Evolutionary conservation across 1,284 basidiomycete species (phyloP).

Genomic region (Rhodofomes roseus): DNA sequence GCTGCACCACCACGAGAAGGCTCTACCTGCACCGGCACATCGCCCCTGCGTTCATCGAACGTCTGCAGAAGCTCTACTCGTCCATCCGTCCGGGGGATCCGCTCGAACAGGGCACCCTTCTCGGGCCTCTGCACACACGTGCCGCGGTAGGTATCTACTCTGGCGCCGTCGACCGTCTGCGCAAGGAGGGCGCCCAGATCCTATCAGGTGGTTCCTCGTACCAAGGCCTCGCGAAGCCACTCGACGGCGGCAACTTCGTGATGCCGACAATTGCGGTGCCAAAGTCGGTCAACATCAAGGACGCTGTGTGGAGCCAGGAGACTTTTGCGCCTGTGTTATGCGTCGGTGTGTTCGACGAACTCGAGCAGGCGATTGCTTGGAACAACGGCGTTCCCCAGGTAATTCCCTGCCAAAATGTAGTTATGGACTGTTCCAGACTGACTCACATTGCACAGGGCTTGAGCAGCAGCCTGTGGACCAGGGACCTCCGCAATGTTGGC

Average conservation of each 20-base stretch:
- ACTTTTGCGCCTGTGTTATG: constrained; percentile 87
- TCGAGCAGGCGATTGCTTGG: constrained; percentile 89
- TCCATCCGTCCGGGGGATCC: constrained; percentile 80
- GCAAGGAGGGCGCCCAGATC: constrained; percentile 70
- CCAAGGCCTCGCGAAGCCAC: constrained; percentile 35
- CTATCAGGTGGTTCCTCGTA: constrained; percentile 65
- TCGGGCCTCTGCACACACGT: constrained; percentile 83
- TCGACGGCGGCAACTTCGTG: constrained; percentile 80
- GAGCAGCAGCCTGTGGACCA: constrained; percentile 89
- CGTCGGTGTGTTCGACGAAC: constrained; percentile 84
- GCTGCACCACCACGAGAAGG: constrained; percentile 91
- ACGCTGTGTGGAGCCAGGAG: constrained; percentile 75
- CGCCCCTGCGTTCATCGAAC: constrained; percentile 71
- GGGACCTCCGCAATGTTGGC: constrained; percentile 76
- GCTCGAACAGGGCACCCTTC: constrained; percentile 65
- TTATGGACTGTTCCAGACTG: too few relatives aligned
- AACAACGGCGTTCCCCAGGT: constrained; percentile 89
- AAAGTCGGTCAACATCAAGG: constrained; percentile 45
- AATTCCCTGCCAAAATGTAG: not conserved
- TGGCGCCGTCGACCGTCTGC: constrained; percentile 61
- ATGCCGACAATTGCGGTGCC: constrained; percentile 83
- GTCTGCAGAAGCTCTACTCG: constrained; percentile 70
- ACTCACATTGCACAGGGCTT: constrained; percentile 52
- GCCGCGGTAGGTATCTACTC: constrained; percentile 67
- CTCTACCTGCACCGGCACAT: constrained; percentile 85